phyloP scores from a whole-genome alignment of 495 filamentous ascomycete genomes.

The Tricharina praecox region DNA sequence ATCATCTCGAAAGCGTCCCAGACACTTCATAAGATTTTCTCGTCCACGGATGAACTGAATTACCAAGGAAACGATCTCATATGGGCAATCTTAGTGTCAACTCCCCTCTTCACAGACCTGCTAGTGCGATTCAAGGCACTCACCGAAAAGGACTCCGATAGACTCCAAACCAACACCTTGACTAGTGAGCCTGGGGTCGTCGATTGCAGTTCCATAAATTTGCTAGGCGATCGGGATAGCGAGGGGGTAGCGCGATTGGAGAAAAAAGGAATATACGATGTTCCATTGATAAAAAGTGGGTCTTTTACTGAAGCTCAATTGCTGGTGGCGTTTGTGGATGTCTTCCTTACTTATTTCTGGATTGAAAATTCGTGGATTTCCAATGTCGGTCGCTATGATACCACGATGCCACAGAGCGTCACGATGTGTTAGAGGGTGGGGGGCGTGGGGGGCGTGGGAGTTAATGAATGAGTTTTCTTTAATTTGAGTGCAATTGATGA shows the following conservation, averaged over 20 bases:
- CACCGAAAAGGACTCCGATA: no score
- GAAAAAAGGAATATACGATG: neutral
- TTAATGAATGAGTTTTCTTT: no score
- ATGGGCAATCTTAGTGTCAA: slow-evolving; percentile 18
- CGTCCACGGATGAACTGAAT: neutral
- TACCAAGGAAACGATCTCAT: slow-evolving; percentile 8
- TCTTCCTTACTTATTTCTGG: slow-evolving; percentile 18
- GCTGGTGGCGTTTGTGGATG: slow-evolving; percentile 12
- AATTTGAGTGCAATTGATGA: no score
- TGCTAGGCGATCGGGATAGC: neutral
- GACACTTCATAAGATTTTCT: slow-evolving; percentile 8
- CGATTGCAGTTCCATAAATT: slow-evolving; percentile 2
- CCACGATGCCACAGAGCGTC: slow-evolving; percentile 14
- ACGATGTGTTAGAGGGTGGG: slow-evolving; percentile 17
- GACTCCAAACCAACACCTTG: no score
- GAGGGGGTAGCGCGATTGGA: neutral
- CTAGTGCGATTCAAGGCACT: neutral
- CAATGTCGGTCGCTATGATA: slow-evolving; percentile 14
- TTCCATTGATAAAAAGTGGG: slow-evolving; percentile 8
- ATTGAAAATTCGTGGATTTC: slow-evolving; percentile 7
- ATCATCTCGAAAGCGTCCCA: slow-evolving; percentile 11
- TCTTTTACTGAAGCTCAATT: slow-evolving; percentile 8
- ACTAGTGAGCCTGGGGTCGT: neutral
- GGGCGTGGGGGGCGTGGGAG: no score
- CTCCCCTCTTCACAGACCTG: slow-evolving; percentile 7